These are phyloP conservation scores for Pulveroboletus sp. DNA, from an alignment of 768 basidiomycete genomes.

Conservation along the genomic window DNA sequence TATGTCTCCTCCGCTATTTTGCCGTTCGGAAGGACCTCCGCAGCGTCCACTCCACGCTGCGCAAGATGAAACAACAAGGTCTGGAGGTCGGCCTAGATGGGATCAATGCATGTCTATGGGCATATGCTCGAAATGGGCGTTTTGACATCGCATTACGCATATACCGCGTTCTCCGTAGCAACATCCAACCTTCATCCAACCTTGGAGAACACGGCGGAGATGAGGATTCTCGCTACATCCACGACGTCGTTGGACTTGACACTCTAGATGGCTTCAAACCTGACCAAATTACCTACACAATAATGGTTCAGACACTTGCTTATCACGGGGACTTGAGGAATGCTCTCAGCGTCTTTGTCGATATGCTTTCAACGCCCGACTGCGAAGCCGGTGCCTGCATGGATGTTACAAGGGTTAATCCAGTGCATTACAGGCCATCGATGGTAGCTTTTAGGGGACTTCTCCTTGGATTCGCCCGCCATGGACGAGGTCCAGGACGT, in stretches of 20 bases:
- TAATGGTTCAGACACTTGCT: slow-evolving; percentile 63
- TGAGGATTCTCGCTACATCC: slow-evolving; percentile 36
- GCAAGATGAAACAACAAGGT: slow-evolving; percentile 46
- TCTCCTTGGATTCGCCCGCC: slow-evolving; percentile 69
- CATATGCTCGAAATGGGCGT: slow-evolving; percentile 50
- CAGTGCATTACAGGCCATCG: slow-evolving; percentile 38
- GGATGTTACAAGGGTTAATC: slow-evolving; percentile 25
- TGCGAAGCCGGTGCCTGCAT: slow-evolving; percentile 32
- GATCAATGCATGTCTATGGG: slow-evolving; percentile 67
- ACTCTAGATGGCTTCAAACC: slow-evolving; percentile 45
- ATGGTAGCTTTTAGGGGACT: slow-evolving; percentile 60
- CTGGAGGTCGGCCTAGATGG: slow-evolving; percentile 58
- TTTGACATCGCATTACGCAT: slow-evolving; percentile 55
- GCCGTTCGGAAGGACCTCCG: slow-evolving; percentile 41
- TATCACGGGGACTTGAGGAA: slow-evolving; percentile 63
- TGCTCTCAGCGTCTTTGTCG: slow-evolving; percentile 55
- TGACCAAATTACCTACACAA: slow-evolving; percentile 61
- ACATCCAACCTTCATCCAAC: slow-evolving; percentile 36
- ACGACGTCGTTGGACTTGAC: slow-evolving; percentile 41
- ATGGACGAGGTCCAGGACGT: slow-evolving; percentile 36
- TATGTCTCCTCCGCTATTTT: slow-evolving; percentile 56
- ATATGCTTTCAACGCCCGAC: slow-evolving; percentile 55
- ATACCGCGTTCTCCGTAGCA: slow-evolving; percentile 60
- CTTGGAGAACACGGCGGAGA: slow-evolving; percentile 34
- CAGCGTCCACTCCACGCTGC: slow-evolving; percentile 52